Percentiles rank a stretch among this genome's conserved stretches.
Evolutionary conservation across 2,329 filamentous ascomycete species (phyloP).

Genomic region (Penicillium sumatraense): DNA sequence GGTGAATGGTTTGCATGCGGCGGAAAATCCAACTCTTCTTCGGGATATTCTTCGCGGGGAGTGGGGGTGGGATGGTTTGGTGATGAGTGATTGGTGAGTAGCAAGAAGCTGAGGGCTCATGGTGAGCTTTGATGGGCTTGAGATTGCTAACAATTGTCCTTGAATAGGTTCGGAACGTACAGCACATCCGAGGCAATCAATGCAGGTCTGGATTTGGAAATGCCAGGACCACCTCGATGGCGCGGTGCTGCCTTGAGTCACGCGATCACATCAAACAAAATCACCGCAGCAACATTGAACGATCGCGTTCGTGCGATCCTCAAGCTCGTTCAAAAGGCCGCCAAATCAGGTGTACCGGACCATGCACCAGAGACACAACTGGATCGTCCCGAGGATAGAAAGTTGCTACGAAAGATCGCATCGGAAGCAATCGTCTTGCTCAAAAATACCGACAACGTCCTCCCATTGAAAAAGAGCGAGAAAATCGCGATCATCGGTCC

Average conservation of each 20-base stretch:
- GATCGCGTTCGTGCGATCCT: slow-evolving; percentile 59
- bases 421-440: slow-evolving; percentile 71
- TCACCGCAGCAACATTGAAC: slow-evolving; percentile 57
- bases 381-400: slow-evolving; percentile 63
- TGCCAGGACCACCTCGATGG: slow-evolving; percentile 47
- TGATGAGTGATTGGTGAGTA: slow-evolving; percentile 51
- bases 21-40: slow-evolving; percentile 44
- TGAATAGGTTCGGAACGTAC: slow-evolving; percentile 46
- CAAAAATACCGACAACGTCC: slow-evolving; percentile 67
- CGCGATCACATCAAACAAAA: slow-evolving; percentile 57
- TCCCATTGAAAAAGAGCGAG: slow-evolving; percentile 58
- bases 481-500: slow-evolving; percentile 57
- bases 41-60: slow-evolving; percentile 46
- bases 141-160: neutral
- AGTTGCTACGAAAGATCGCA: slow-evolving; percentile 66
- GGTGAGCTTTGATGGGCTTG: no score
- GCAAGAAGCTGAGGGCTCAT: neutral
- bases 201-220: slow-evolving; percentile 50
- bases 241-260: slow-evolving; percentile 38
- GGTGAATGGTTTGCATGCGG: slow-evolving; percentile 55
- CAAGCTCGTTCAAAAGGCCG: slow-evolving; percentile 60
- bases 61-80: slow-evolving; percentile 49
- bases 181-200: slow-evolving; percentile 44
- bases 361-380: slow-evolving; percentile 56
- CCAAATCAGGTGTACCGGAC: slow-evolving; percentile 57